Evolutionary conservation across 352 stramenopile species (phyloP), one percentile per base, ranked within the genome.

Genomic region (Pythium sukuiense): DNA sequence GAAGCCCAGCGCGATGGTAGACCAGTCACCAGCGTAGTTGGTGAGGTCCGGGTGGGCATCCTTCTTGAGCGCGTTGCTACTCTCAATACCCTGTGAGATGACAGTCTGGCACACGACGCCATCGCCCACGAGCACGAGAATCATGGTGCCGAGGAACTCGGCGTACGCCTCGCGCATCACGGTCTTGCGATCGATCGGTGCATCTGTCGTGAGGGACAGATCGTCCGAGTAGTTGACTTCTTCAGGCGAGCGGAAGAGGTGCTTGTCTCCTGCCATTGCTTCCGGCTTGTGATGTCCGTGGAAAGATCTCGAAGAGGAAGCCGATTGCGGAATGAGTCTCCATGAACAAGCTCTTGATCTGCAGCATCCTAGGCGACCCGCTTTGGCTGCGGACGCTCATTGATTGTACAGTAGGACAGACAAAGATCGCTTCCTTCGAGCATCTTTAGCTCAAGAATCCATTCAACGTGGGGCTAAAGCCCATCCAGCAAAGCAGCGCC

Each of bases 1-100:
- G 58, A 83, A 91, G 49, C 83, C 81, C 27, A 91, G 70, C 20
- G 81, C 85, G 61, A 91, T 88, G 35, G 81, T 89, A 6, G 78
- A 76, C 79, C 83, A 91, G 67, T 89, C 79, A 13, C 83, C 83
- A 4, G 83, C 83, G 69, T 83, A 85, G 56, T 63, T 82, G 39
- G 80, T 80, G 16, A 80, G 33, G 20, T 86, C 70, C 3, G 74
- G 67, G 53, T 79, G 84, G 18, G 65, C 69, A 45, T 81, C 67
- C 14, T 82, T 82, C 68, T 81, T 81, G 30, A 78, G 55, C 9
- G 80, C 79, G 32, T 81, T 79, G 60, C 71, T 78, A 26, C 71
- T 69, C 55, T 88, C 76, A 46, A 88, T 79, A n/a, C 79, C 77
- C 55, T 88, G 80, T 18, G 80, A 88, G 26, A 89, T 67, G 29